Evolutionary conservation across 129 eudicot genomes (phyloP).

Genomic region (Arctium lappa): DNA sequence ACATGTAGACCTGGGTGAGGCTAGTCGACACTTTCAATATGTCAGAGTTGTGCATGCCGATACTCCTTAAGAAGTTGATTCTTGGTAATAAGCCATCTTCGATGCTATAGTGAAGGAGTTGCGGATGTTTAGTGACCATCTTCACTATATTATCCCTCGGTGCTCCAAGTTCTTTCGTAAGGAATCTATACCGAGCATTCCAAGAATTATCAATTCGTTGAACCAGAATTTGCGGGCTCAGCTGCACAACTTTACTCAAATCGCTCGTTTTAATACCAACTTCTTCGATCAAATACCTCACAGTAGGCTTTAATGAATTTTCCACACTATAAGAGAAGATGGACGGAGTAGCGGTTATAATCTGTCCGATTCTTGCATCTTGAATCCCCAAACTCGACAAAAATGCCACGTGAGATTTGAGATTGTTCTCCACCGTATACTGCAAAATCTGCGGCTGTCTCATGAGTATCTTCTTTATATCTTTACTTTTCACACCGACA

Average conservation of each 20-base stretch:
- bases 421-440: conserved; percentile 78
- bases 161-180: conserved; percentile 79
- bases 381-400: conserved; percentile 80
- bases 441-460: conserved; percentile 87
- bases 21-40: conserved; percentile 84
- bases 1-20: conserved; percentile 67
- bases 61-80: conserved; percentile 86
- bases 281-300: conserved; percentile 83
- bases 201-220: conserved; percentile 80
- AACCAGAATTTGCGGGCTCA: conserved; percentile 92
- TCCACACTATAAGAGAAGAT: conserved; percentile 84
- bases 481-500: conserved; percentile 77
- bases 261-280: conserved; percentile 78
- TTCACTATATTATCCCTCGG: conserved; percentile 83
- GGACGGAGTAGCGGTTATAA: conserved; percentile 90
- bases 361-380: conserved; percentile 74
- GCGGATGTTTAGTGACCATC: conserved; percentile 95
- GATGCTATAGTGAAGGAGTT: conserved; percentile 88
- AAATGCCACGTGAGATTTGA: conserved; percentile 85
- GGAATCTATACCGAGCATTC: conserved; percentile 66
- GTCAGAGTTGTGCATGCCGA: conserved; percentile 79
- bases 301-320: conserved; percentile 85
- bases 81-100: conserved; percentile 88
- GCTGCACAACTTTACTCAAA: conserved; percentile 83
- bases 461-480: conserved; percentile 73